Conservation (phyloP, 192 early-diverging fungal species). For the Coemansia sp. region DNA sequence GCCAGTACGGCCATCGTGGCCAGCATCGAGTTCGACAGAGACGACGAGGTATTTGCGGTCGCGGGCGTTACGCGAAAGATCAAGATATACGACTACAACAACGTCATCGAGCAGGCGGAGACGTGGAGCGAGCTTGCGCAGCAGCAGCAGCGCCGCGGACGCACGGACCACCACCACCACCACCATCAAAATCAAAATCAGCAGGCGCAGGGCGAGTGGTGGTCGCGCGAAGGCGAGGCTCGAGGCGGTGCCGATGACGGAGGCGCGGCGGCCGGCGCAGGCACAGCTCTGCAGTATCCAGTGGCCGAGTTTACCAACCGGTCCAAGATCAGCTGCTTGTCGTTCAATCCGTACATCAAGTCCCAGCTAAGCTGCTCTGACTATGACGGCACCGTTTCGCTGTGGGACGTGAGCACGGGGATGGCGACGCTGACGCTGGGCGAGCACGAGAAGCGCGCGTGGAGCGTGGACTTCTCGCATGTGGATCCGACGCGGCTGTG, state of each 20-base stretch:
- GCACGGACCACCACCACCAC: conserved; percentile 7
- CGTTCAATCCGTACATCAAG: conserved; percentile 88
- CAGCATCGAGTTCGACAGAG: conserved; percentile 90
- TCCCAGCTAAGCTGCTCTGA: conserved; percentile 83
- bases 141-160: conserved; percentile 10
- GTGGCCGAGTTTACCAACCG: conserved; percentile 70
- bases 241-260: conserved; percentile 10
- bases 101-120: conserved; percentile 49
- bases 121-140: conserved; percentile 37
- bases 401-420: conserved; percentile 84
- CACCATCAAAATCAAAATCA: conserved; percentile 16
- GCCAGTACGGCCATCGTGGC: conserved; percentile 78
- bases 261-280: conserved; percentile 3
- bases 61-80: conserved; percentile 91
- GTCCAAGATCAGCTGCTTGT: conserved; percentile 91
- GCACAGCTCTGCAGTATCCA: conserved; percentile 69
- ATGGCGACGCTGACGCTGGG: conserved; percentile 61
- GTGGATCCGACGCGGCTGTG: conserved; percentile 76
- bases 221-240: conserved; percentile 41
- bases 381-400: conserved; percentile 84
- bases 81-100: conserved; percentile 85
- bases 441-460: conserved; percentile 91
- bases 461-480: conserved; percentile 85
- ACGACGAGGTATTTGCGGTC: conserved; percentile 91
- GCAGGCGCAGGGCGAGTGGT: conserved; percentile 41